Conservation (phyloP, 768 basidiomycete genomes). For the Boletus vinaceobasis region DNA sequence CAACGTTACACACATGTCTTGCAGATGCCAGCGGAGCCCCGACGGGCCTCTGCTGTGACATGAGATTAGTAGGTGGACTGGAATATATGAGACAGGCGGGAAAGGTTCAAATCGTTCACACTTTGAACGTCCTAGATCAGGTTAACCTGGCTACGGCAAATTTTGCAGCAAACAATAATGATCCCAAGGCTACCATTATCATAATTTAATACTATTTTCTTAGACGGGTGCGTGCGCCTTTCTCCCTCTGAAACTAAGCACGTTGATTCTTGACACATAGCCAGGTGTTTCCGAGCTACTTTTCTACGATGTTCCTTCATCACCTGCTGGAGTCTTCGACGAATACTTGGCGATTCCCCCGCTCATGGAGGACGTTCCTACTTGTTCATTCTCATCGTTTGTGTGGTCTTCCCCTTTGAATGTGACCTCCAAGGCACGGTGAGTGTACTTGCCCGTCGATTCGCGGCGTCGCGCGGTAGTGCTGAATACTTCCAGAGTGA, state of each 20-base stretch:
- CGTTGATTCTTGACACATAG: background rate
- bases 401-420: slow-evolving; percentile 2
- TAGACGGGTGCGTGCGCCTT: background rate
- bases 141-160: slow-evolving; percentile 9
- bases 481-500: background rate
- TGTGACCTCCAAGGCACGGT: slow-evolving; percentile 6
- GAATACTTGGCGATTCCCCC: slow-evolving; percentile 23
- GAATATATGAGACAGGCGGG: background rate
- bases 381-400: slow-evolving; percentile 13
- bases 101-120: slow-evolving; percentile 25
- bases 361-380: slow-evolving; percentile 1
- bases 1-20: too few species aligned
- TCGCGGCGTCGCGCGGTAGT: too few species aligned
- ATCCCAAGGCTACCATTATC: slow-evolving; percentile 33
- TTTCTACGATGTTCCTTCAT: slow-evolving; percentile 49
- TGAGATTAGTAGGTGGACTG: background rate
- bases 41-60: too few species aligned
- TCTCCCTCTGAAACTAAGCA: background rate
- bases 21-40: background rate
- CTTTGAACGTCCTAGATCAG: slow-evolving; percentile 3
- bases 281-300: slow-evolving; percentile 29
- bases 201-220: slow-evolving; percentile 36
- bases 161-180: slow-evolving; percentile 10
- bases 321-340: slow-evolving; percentile 14
- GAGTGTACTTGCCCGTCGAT: background rate